Evolutionary conservation across 1,284 basidiomycete genomes (phyloP).

Genomic region (Cutaneotrichosporon cutaneum): DNA sequence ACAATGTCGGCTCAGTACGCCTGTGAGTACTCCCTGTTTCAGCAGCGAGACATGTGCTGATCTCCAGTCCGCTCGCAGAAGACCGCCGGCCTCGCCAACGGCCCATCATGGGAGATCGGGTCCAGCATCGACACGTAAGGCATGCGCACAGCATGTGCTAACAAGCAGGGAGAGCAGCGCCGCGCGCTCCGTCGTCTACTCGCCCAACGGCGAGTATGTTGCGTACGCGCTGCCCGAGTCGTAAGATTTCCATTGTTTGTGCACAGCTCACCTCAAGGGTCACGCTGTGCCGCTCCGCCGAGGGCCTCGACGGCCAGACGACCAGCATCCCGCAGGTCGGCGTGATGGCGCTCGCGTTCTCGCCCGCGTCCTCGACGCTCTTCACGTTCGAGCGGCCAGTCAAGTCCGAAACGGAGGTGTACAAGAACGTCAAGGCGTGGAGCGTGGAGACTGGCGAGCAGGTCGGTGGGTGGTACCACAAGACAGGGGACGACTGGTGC

Average conservation of each 20-base stretch:
- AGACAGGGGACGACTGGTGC: slow-evolving; percentile 49
- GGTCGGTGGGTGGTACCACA: slow-evolving; percentile 49
- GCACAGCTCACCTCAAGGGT: slow-evolving; percentile 34
- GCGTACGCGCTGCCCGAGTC: slow-evolving; percentile 74
- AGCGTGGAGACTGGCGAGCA: slow-evolving; percentile 44
- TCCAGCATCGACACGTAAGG: slow-evolving; percentile 60
- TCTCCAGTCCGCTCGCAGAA: slow-evolving; percentile 85
- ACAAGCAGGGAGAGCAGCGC: slow-evolving; percentile 55
- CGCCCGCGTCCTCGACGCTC: slow-evolving; percentile 85
- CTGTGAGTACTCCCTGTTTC: slow-evolving; percentile 59
- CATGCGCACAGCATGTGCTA: slow-evolving; percentile 54
- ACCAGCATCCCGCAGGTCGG: slow-evolving; percentile 58
- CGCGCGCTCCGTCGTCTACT: slow-evolving; percentile 76
- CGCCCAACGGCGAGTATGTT: slow-evolving; percentile 79
- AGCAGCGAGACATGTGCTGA: background rate
- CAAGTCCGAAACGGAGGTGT: slow-evolving; percentile 50
- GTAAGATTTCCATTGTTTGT: slow-evolving; percentile 55
- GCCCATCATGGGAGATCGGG: slow-evolving; percentile 71
- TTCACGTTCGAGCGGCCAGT: slow-evolving; percentile 86
- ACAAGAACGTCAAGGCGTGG: slow-evolving; percentile 52
- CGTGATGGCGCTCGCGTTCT: slow-evolving; percentile 82
- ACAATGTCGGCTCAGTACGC: slow-evolving; percentile 54
- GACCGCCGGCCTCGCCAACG: slow-evolving; percentile 78
- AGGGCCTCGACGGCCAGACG: slow-evolving; percentile 33
- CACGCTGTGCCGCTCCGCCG: slow-evolving; percentile 36